Conservation (phyloP, 2,329 filamentous ascomycete species). For the Aureobasidium sp. region DNA sequence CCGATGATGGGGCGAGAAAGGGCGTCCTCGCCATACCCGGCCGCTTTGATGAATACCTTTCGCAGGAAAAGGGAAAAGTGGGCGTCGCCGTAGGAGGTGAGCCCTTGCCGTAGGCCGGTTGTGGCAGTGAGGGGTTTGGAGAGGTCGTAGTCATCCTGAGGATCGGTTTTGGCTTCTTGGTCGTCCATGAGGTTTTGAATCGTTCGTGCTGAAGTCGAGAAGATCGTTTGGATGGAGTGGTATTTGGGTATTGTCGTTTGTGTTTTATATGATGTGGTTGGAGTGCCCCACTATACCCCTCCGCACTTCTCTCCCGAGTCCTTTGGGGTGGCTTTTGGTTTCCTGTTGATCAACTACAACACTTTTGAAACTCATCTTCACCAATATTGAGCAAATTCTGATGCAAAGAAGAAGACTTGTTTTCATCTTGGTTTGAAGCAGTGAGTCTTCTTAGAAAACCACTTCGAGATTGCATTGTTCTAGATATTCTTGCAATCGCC, state of each 20-base stretch:
- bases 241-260: background rate
- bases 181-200: background rate
- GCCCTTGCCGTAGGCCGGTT: conserved; percentile 52
- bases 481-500: too few species aligned
- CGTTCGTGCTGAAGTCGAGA: background rate
- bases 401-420: background rate
- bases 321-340: background rate
- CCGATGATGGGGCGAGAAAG: conserved; percentile 63
- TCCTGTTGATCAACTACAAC: background rate
- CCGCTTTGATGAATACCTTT: conserved; percentile 69
- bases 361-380: background rate
- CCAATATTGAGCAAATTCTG: too few species aligned
- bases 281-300: background rate
- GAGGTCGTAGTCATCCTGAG: conserved; percentile 48
- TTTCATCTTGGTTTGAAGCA: background rate
- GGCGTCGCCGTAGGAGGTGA: conserved; percentile 62
- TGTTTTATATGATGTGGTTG: background rate
- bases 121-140: conserved; percentile 41
- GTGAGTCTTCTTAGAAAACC: background rate
- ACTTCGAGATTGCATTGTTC: background rate
- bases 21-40: conserved; percentile 64
- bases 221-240: background rate
- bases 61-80: conserved; percentile 68
- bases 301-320: conserved; percentile 1
- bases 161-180: background rate